Base-by-base conservation (phyloP, 768 basidiomycete genomes). In the Serendipita sp. region DNA sequence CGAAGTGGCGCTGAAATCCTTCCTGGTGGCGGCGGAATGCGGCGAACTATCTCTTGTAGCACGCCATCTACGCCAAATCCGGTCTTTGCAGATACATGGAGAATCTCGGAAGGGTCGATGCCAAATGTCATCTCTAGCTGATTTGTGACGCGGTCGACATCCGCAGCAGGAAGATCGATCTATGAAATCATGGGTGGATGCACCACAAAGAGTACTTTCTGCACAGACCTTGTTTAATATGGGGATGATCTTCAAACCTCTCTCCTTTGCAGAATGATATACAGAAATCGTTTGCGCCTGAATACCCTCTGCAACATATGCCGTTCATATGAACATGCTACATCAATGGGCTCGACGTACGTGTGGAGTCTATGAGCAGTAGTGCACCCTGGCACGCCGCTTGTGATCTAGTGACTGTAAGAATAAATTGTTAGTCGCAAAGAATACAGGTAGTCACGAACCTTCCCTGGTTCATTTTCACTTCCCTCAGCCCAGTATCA, bases 231-330 rank as follows among this genome's bases (percentile, higher is more conserved):
- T 98, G 78, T 96, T 98, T 41, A 96, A 76, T 24, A 97, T 88
- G 8, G 94, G 92, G 56, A 96, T 87, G 56, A 96, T 87, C 45
- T 79, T 85, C 34, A 95, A 74, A 1, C 88, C 86, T 44, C 85
- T 79, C 71, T 94, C 91, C 71, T 78, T 79, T 3, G 95, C 95
- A 53, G 86, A 83, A 69, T 95, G 90, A 69, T 89, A 94, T 3
- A 98, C 95, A 0, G 91, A 95, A 63, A 99, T 84, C 13, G 94
- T 92, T 74, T 99, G 96, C 0, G 96, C 96, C 74, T 99, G 96
- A 5, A 99, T 86, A 16, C 96, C 96, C 77, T 95, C 75, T 74
- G 64, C 4, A 38, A 13, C 8, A n/a, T 13, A 1, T 34, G 64
- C n/a, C 15, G 34, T 18, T 51, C 18, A 3, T n/a, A 41, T 41